Evolutionary conservation across 2,329 filamentous ascomycete species (phyloP), one percentile per base, ranked within the genome.

Genomic region (Penicillium sp.): DNA sequence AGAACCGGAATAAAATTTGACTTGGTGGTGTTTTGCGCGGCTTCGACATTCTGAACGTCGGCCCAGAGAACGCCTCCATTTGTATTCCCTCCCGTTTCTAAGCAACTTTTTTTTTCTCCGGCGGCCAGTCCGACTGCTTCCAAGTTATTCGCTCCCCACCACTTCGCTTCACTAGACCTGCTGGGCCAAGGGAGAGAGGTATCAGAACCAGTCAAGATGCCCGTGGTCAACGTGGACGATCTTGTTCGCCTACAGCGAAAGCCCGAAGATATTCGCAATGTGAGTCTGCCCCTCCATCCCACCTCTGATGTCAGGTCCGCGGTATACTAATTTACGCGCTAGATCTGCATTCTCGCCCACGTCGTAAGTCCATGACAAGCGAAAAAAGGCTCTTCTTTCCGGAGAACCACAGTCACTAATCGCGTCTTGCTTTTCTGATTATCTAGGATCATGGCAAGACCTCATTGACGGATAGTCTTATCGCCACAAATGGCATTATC

Each of bases 401-500:
- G 8, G n/a, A 35, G 5, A 6, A 10, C 12, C 41, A 6, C 11
- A 1, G 17, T 52, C 12, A 48, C 54, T n/a, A 57, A 17, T 7
- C 12, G 37, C 15, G 41, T 39, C 31, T 55, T 43, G 55, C 45
- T 54, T 52, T 62, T 50, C 49, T 39, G 39, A 67, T 15, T 59
- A 60, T 70, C 42, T 72, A 88, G 86, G 95, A 99, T 76, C 95
- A 99, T 84, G 95, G 95, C 71, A 99, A 99, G 79, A 99, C 95
- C 2, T 98, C 95, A 37, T 86, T 99, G 68, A 96, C 93, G 59
- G 95, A 99, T 77, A 92, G 92, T 62, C 86, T 99, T 55, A 91
- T 99, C 71, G 94, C 95, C 77, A 98, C 95, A 66, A 99, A 99
- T 85, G 95, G 95, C 80, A 98, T 99, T 80, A 99, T 99, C 73